Evolutionary conservation across 164 flowering plant species (phyloP).

Genomic region (Paratinospora sagittata): DNA sequence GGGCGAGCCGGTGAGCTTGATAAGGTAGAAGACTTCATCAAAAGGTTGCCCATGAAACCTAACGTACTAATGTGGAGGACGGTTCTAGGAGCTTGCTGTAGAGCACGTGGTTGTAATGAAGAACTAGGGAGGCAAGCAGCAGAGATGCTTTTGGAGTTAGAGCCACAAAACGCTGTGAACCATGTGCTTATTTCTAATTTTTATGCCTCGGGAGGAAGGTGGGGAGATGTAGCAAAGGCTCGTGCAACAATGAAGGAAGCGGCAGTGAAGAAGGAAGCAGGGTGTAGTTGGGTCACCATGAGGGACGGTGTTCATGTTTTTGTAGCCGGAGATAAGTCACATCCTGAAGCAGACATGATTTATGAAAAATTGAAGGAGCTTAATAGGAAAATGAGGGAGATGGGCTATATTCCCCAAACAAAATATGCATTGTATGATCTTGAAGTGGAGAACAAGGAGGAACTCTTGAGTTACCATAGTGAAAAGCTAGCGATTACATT

Average conservation of each 20-base stretch:
- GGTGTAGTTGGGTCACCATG: constrained; percentile 91
- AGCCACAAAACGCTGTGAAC: constrained; percentile 76
- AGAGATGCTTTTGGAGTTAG: constrained; percentile 65
- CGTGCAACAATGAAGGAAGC: constrained; percentile 52
- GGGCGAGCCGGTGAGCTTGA: constrained; percentile 70
- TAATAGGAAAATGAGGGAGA: constrained; percentile 52
- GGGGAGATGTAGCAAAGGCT: constrained; percentile 66
- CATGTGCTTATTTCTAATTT: constrained; percentile 78
- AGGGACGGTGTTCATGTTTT: constrained; percentile 85
- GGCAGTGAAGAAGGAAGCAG: constrained; percentile 72
- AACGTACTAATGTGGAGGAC: constrained; percentile 80
- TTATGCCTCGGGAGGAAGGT: constrained; percentile 72
- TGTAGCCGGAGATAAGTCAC: constrained; percentile 76
- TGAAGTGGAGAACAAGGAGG: constrained; percentile 79
- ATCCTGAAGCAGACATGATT: constrained; percentile 56
- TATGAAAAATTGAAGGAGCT: constrained; percentile 60
- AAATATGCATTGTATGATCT: constrained; percentile 68
- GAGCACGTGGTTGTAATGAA: constrained; percentile 41
- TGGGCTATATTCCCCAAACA: constrained; percentile 70
- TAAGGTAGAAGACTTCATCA: constrained; percentile 58
- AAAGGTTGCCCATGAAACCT: constrained; percentile 65
- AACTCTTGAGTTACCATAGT: constrained; percentile 71
- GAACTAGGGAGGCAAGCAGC: constrained; percentile 67
- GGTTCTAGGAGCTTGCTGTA: constrained; percentile 65
- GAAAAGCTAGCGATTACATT: constrained; percentile 88